Conservation (phyloP, 2,329 filamentous ascomycete species). For the Xylariales sp. region DNA sequence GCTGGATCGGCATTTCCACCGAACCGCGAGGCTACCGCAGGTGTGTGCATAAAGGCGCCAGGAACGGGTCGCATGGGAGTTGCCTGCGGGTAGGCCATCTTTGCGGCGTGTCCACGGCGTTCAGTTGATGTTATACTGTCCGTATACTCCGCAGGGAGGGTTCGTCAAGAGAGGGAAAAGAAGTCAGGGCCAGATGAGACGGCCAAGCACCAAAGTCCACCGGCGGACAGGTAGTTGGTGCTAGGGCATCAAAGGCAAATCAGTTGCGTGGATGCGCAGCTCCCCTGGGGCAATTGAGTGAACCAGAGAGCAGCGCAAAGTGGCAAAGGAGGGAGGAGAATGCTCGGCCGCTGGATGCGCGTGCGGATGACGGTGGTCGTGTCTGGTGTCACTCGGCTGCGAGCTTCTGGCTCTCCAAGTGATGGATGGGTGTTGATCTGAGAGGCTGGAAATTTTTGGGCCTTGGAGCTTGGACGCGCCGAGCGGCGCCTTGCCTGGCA, state of each 20-base stretch:
- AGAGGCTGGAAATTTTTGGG: constrained; percentile 22
- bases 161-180: constrained; percentile 2
- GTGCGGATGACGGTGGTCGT: constrained; percentile 1
- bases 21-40: constrained; percentile 53
- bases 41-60: constrained; percentile 73
- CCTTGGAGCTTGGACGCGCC: constrained; percentile 15
- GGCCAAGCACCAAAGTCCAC: constrained; percentile 14
- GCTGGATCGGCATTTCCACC: constrained; percentile 39
- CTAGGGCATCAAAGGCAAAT: constrained; percentile 27
- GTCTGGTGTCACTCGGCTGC: constrained; percentile 2
- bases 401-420: too few relatives aligned
- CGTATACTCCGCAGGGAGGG: constrained; percentile 5
- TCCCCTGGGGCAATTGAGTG: neutral
- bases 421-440: neutral
- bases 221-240: too few relatives aligned
- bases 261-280: too few relatives aligned
- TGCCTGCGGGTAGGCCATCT: constrained; percentile 51
- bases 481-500: too few relatives aligned
- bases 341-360: neutral
- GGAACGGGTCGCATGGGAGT: constrained; percentile 71
- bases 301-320: constrained; percentile 1
- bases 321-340: neutral
- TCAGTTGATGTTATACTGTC: too few relatives aligned
- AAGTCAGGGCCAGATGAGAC: constrained; percentile 13
- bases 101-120: too few relatives aligned